These are phyloP conservation scores for Amborella trichopoda DNA, from an alignment of 164 flowering plant genomes.

Conservation along the genomic window DNA sequence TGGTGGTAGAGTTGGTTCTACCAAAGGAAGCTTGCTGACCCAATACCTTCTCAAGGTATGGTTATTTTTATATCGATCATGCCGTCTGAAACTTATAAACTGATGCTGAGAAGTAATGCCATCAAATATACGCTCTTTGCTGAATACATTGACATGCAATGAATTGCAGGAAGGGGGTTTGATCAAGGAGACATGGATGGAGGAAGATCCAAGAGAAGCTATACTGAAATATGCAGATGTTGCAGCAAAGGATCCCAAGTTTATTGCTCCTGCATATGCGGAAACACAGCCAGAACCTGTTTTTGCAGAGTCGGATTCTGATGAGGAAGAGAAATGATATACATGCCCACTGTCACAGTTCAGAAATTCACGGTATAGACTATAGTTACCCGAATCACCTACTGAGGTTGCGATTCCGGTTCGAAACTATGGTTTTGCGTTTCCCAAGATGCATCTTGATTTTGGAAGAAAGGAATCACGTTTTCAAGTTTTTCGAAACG, in stretches of 20 bases:
- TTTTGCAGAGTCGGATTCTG: slow-evolving; percentile 85
- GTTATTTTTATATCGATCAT: background rate
- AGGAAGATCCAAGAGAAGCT: slow-evolving; percentile 99
- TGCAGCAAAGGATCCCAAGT: slow-evolving; percentile 93
- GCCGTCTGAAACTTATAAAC: background rate
- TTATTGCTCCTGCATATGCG: slow-evolving; percentile 93
- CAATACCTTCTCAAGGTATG: slow-evolving; percentile 93
- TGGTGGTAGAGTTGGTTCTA: slow-evolving; percentile 93
- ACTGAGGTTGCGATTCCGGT: no score
- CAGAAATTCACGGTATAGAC: no score
- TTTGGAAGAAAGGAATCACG: no score
- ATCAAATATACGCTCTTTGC: no score
- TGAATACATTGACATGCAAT: background rate
- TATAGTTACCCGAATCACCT: no score
- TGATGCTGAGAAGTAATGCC: background rate
- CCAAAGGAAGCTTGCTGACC: slow-evolving; percentile 82
- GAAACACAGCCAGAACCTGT: slow-evolving; percentile 84
- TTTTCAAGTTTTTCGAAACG: no score
- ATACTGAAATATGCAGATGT: slow-evolving; percentile 90
- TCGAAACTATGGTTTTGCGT: no score
- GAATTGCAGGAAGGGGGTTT: slow-evolving; percentile 87
- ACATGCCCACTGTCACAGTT: no score
- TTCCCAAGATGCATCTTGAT: no score
- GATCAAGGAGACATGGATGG: slow-evolving; percentile 99
- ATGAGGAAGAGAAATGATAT: slow-evolving; percentile 72